Conservation (phyloP, 768 basidiomycete genomes). For the Lactarius akahatsu region DNA sequence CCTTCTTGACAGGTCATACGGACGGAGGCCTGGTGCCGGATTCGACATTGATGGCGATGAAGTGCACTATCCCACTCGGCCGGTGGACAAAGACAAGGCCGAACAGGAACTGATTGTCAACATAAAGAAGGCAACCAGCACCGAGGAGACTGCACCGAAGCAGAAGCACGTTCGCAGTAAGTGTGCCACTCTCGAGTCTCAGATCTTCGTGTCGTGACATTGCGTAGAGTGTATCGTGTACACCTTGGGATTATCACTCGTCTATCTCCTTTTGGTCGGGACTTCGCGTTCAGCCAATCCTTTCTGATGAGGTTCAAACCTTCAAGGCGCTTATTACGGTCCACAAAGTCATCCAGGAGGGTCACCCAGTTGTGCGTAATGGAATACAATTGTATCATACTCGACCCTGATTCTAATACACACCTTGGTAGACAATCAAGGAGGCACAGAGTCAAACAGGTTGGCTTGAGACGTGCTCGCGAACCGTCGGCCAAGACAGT, state of each 20-base stretch:
- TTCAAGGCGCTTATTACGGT: constrained; percentile 98
- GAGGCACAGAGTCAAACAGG: constrained; percentile 96
- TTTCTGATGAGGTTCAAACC: constrained; percentile 96
- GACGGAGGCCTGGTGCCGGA: constrained; percentile 35
- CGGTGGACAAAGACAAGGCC: constrained; percentile 98
- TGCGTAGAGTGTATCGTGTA: constrained; percentile 91
- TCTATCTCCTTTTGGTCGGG: constrained; percentile 98
- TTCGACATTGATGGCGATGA: constrained; percentile 79
- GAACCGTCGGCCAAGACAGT: constrained; percentile 81
- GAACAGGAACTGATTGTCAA: constrained; percentile 91
- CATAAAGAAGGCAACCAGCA: constrained; percentile 96
- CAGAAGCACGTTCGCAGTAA: constrained; percentile 99
- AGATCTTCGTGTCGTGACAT: constrained; percentile 11
- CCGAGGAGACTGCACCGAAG: constrained; percentile 96
- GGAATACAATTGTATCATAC: constrained; percentile 28
- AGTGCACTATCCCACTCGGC: constrained; percentile 92
- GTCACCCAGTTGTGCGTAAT: constrained; percentile 80
- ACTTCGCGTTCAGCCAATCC: constrained; percentile 92
- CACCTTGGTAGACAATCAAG: constrained; percentile 72
- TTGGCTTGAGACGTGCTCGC: constrained; percentile 96
- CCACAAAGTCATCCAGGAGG: constrained; percentile 97
- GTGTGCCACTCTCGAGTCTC: constrained; percentile 33
- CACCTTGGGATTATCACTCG: constrained; percentile 99
- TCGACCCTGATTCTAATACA: constrained; percentile 19
- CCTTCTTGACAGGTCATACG: constrained; percentile 35